Evolutionary conservation across 306 rosid genomes (phyloP).

Genomic region (Prunus kanzakura): DNA sequence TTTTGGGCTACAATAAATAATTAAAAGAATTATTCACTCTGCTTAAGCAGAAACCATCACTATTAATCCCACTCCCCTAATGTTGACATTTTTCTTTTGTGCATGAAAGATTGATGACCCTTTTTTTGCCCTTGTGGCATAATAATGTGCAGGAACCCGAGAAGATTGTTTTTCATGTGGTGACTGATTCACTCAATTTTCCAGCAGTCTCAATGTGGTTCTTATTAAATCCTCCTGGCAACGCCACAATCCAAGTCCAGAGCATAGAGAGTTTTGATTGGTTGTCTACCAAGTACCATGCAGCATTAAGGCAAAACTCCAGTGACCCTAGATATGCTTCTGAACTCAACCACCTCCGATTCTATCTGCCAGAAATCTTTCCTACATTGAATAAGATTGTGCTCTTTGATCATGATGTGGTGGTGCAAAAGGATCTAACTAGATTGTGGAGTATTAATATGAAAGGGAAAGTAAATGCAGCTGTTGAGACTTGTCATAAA

Average conservation of each 20-base stretch:
- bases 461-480: slow-evolving; percentile 77
- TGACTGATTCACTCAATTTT: slow-evolving; percentile 78
- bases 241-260: slow-evolving; percentile 73
- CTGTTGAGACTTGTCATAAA: slow-evolving; percentile 71
- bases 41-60: neutral
- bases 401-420: slow-evolving; percentile 93
- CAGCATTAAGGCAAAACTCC: slow-evolving; percentile 36
- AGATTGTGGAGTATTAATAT: slow-evolving; percentile 61
- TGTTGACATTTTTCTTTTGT: neutral
- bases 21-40: neutral
- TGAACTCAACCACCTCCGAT: slow-evolving; percentile 88
- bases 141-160: slow-evolving; percentile 63
- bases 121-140: slow-evolving; percentile 10
- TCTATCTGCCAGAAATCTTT: slow-evolving; percentile 80
- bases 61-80: neutral
- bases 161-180: slow-evolving; percentile 84
- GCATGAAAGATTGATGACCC: slow-evolving; percentile 21
- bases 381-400: slow-evolving; percentile 69
- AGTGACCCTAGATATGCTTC: slow-evolving; percentile 76
- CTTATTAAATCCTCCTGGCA: slow-evolving; percentile 76
- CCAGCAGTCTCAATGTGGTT: slow-evolving; percentile 98
- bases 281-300: slow-evolving; percentile 50
- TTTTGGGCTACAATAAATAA: neutral
- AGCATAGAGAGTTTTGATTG: slow-evolving; percentile 63
- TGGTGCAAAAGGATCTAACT: slow-evolving; percentile 77